phyloP scores from a whole-genome alignment of 106 monocot genomes.

The Apostasia ramifera region DNA sequence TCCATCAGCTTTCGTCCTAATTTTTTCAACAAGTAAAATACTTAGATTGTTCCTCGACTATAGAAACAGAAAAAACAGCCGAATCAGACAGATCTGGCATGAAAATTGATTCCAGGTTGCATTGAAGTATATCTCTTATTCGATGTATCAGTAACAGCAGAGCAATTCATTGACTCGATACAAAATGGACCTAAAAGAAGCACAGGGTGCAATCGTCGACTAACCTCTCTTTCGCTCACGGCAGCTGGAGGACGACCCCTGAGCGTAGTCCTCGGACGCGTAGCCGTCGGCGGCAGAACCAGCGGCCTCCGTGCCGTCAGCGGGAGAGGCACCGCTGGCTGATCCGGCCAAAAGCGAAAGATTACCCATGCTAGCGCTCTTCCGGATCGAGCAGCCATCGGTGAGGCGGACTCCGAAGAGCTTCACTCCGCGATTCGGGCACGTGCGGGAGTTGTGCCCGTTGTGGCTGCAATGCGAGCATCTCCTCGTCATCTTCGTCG shows the following conservation, averaged over 20 bases:
- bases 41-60: no score
- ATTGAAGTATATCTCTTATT: no score
- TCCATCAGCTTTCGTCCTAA: no score
- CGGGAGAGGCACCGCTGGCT: slow-evolving; percentile 42
- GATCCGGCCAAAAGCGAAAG: slow-evolving; percentile 52
- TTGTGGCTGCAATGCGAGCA: slow-evolving; percentile 23
- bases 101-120: no score
- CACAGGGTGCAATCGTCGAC: background rate
- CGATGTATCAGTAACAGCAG: no score
- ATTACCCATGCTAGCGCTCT: slow-evolving; percentile 65
- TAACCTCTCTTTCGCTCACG: slow-evolving; percentile 87
- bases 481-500: slow-evolving; percentile 14
- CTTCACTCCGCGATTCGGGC: slow-evolving; percentile 16
- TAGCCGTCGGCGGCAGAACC: slow-evolving; percentile 46
- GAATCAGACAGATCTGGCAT: no score
- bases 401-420: slow-evolving; percentile 18
- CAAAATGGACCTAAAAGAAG: background rate
- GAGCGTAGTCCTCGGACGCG: slow-evolving; percentile 79
- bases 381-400: slow-evolving; percentile 24
- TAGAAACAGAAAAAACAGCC: no score
- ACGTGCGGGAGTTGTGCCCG: slow-evolving; percentile 22
- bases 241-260: slow-evolving; percentile 55
- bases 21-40: no score
- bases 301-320: slow-evolving; percentile 23
- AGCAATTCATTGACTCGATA: no score